phyloP scores from a whole-genome alignment of 2,329 filamentous ascomycete species.

The Cephalotrichum gorgonifer region DNA sequence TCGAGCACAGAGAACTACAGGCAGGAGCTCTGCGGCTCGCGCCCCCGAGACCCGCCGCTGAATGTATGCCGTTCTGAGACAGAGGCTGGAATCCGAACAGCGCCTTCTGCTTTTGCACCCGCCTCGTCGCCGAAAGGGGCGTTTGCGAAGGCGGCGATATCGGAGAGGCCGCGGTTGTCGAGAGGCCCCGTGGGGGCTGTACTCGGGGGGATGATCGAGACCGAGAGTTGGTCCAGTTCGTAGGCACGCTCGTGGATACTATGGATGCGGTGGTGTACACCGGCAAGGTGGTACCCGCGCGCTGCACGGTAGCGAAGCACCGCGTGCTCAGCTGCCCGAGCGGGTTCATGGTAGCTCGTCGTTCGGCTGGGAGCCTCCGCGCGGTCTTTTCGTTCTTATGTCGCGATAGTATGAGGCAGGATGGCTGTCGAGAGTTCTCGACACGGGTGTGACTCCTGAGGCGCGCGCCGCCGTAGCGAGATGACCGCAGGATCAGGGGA shows the following conservation, averaged over 20 bases:
- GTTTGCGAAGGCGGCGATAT: neutral
- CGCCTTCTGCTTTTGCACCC: neutral
- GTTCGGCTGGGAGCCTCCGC: neutral
- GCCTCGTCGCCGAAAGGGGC: neutral
- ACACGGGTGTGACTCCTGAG: neutral
- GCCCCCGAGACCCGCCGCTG: neutral
- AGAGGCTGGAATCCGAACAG: neutral
- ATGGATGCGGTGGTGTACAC: neutral
- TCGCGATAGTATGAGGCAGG: neutral
- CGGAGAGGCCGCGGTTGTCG: neutral
- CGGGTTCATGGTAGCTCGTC: neutral
- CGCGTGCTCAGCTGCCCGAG: slow-evolving; percentile 1
- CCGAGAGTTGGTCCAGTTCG: neutral
- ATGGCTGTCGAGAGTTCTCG: neutral
- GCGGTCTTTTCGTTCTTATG: neutral
- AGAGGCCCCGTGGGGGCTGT: neutral
- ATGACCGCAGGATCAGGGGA: neutral
- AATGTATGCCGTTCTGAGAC: neutral
- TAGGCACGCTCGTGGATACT: neutral
- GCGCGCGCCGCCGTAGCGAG: neutral
- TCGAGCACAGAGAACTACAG: neutral
- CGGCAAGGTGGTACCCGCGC: neutral
- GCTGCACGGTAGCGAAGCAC: neutral
- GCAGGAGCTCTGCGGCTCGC: neutral
- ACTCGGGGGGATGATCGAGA: neutral